phyloP scores from a whole-genome alignment of 345 rosid species.

The Citrus glauca region DNA sequence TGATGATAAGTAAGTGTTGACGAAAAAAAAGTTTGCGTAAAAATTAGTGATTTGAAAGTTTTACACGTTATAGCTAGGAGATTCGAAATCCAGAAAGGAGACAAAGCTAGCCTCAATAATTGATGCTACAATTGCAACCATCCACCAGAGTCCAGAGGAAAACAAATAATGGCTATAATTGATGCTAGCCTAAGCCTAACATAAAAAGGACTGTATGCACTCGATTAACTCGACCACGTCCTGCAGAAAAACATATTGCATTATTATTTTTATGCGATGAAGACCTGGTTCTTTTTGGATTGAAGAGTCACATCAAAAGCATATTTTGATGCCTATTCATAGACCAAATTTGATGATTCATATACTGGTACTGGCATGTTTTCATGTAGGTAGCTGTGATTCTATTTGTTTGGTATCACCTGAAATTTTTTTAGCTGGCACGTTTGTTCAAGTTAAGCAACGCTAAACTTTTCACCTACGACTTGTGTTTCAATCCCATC shows the following conservation, averaged over 20 bases:
- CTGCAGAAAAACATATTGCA: not conserved
- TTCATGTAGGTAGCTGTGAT: slow-evolving; percentile 12
- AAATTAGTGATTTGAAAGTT: too few species aligned
- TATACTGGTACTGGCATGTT: not conserved
- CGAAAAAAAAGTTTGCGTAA: too few species aligned
- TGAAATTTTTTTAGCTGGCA: slow-evolving; percentile 22
- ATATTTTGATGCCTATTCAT: not conserved
- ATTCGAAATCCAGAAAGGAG: too few species aligned
- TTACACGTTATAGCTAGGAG: too few species aligned
- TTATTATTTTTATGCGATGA: not conserved
- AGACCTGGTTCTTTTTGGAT: not conserved
- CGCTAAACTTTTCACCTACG: slow-evolving; percentile 16
- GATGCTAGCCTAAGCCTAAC: too few species aligned
- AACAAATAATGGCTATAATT: not conserved
- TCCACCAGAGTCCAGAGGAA: not conserved
- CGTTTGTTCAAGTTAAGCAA: slow-evolving; percentile 1
- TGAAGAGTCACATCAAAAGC: slow-evolving; percentile 1
- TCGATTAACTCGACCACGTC: not conserved
- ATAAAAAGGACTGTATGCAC: too few species aligned
- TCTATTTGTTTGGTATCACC: slow-evolving; percentile 24
- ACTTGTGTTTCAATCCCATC: not conserved
- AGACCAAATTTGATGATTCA: not conserved
- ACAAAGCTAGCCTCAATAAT: not conserved
- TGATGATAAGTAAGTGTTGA: too few species aligned
- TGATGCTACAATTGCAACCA: not conserved